These are phyloP conservation scores for Aspergillus novofumigatus DNA, from an alignment of 2,329 filamentous ascomycete species.

Conservation along the genomic window DNA sequence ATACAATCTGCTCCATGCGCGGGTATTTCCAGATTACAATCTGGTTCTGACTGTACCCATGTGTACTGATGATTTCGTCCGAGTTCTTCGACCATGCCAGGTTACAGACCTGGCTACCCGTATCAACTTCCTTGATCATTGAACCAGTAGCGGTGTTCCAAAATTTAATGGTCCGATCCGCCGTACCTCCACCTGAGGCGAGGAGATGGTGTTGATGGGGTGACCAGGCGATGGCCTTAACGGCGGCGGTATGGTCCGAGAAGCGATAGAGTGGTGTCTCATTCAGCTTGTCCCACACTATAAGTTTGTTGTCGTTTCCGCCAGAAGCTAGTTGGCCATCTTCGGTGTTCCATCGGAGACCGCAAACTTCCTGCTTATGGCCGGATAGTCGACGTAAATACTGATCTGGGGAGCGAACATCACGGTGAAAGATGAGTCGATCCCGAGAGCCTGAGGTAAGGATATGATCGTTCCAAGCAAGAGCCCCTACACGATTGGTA, in stretches of 20 bases:
- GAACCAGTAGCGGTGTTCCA: constrained; percentile 89
- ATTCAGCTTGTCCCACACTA: constrained; percentile 97
- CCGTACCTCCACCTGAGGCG: constrained; percentile 93
- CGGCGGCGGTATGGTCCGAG: constrained; percentile 88
- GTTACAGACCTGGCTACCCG: constrained; percentile 98
- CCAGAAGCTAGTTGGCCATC: constrained; percentile 92
- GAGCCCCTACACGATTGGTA: constrained; percentile 82
- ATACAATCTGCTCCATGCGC: constrained; percentile 94
- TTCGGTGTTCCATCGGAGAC: constrained; percentile 93
- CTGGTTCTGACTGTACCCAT: constrained; percentile 96
- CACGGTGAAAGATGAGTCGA: constrained; percentile 88
- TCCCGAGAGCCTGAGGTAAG: constrained; percentile 93
- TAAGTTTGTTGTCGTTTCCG: constrained; percentile 97
- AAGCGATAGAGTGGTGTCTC: constrained; percentile 91
- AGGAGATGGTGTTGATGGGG: constrained; percentile 90
- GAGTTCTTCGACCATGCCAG: constrained; percentile 96
- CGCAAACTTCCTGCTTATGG: constrained; percentile 97
- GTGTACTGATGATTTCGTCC: constrained; percentile 94
- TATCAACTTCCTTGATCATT: constrained; percentile 83
- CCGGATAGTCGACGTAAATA: constrained; percentile 82
- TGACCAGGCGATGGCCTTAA: constrained; percentile 97
- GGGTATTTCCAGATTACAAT: constrained; percentile 99
- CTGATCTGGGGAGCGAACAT: constrained; percentile 88
- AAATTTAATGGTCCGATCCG: constrained; percentile 94
- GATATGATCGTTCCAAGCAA: constrained; percentile 98